Base-by-base conservation (phyloP, 1,139 yeast species). In the Yamadazyma atlantica region DNA sequence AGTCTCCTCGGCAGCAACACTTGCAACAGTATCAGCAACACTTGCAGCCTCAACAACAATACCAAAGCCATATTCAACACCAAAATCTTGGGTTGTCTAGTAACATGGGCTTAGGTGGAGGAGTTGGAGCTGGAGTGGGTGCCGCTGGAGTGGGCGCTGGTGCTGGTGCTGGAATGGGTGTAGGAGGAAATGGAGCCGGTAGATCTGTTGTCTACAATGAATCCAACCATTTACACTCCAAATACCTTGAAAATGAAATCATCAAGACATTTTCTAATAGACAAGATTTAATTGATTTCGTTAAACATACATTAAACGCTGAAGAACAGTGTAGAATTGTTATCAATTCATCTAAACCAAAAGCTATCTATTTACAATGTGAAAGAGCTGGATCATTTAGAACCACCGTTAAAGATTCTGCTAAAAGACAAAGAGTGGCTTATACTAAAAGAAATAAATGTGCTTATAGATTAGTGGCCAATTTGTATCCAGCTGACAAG, bases 351-450 rank as follows among this genome's bases (percentile, higher is more conserved):
- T 68, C 75, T 17, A 72, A 72, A 51, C 75, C 76, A 16, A 71
- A 72, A 53, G 78, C 78, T 2, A 73, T 72, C 12, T 72, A 72
- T 52, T 72, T 71, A 55, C 76, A 70, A 51, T 72, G 78, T 51
- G 78, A 72, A 50, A 56, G 75, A 38, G 63, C 72, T 7, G 78
- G 78, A 1, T 58, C 66, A 18, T 72, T 71, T 48, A 58, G 78
- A 51, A 72, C 78, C 32, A 72, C 78, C 2, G 78, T 72, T 36
- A 71, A 71, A 54, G 76, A 70, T 44, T 61, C 73, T 11, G 48
- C 67, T 32, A 69, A 69, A 55, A 60, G 78, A 55, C 76, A 72
- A 49, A 54, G 78, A 48, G 74, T 71, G 19, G 78, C 76, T n/a
- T 72, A 71, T 55, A 71, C 77, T 42, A 72, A 72, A 51, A 57